Conservation (phyloP, 2,329 filamentous ascomycete genomes). For the Hypoxylon sp. region DNA sequence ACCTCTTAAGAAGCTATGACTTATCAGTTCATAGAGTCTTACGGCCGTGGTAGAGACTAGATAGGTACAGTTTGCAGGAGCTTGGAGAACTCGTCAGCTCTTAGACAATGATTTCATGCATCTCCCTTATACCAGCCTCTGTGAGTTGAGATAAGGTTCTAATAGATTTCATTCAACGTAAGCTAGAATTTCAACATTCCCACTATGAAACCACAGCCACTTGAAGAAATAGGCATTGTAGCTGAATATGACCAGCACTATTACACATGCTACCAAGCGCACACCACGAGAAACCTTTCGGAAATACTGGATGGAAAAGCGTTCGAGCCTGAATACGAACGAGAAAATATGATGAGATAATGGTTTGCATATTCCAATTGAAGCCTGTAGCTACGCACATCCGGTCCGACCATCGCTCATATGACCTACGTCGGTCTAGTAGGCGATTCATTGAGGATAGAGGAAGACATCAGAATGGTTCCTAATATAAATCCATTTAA, state of each 20-base stretch:
- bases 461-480: neutral
- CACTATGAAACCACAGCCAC: neutral
- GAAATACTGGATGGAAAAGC: neutral
- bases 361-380: neutral
- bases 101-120: neutral
- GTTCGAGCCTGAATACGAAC: neutral
- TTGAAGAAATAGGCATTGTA: neutral
- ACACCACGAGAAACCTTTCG: neutral
- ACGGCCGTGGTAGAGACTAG: neutral
- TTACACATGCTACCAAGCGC: neutral
- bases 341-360: neutral
- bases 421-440: neutral
- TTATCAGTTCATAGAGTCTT: neutral
- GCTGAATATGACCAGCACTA: neutral
- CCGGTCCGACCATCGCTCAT: neutral
- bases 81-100: neutral
- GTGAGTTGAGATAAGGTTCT: neutral
- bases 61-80: neutral
- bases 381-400: neutral
- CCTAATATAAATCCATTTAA: neutral
- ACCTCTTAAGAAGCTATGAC: too few species aligned
- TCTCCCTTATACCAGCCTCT: neutral
- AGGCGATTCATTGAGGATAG: neutral
- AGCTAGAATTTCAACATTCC: neutral
- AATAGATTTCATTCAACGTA: neutral